Base-by-base conservation (phyloP, 768 basidiomycete species). In the Phlebiopsis flavidoalba region DNA sequence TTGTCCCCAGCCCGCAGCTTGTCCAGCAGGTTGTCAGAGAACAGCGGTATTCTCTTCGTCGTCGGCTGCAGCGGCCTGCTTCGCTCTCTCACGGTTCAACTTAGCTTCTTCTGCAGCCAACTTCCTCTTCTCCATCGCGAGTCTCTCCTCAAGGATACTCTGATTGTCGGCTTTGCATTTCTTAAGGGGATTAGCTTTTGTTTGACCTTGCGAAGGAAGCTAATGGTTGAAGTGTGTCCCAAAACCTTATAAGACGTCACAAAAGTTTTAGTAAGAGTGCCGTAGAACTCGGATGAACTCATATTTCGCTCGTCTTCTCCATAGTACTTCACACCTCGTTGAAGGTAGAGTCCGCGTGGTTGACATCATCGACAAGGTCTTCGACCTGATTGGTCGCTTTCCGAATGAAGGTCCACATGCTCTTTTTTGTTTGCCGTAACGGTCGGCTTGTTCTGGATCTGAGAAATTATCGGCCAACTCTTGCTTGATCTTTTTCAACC, bases 181-280 rank as follows among this genome's bases (percentile, higher is more conserved):
- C 94, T 95, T 49, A 45, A 26, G 21, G 10, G 51, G 6, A 17
- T 33, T 6, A 31, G 26, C 26, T 31, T 31, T 31, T 43, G 40
- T 3, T 7, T 12, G 8, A 43, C 37, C 14, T 40, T 40, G 17
- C 33, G 19, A n/a, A 40, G 7, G 14, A n/a, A 31, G 55, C n/a
- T 12, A 17, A 57, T 3, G 1, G 15, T 17, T 36, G 51, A 10
- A 19, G 22, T 17, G 31, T n/a, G n/a, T n/a, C n/a, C n/a, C n/a
- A 17, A 60, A 64, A 91, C 91, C 81, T 80, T 88, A 74, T 95
- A 99, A 1, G 95, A 96, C 0, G 89, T 95, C 26, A 95, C 83
- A 67, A 99, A 99, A 1, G 93, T 97, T 76, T 97, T 95, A 83
- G 98, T 98, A 66, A 96, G 87, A 31, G n/a, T 31, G 12, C 87